Evolutionary conservation across 192 early-diverging fungal genomes (phyloP), one percentile per base, ranked within the genome.

Genomic region (Mortierella alpina): DNA sequence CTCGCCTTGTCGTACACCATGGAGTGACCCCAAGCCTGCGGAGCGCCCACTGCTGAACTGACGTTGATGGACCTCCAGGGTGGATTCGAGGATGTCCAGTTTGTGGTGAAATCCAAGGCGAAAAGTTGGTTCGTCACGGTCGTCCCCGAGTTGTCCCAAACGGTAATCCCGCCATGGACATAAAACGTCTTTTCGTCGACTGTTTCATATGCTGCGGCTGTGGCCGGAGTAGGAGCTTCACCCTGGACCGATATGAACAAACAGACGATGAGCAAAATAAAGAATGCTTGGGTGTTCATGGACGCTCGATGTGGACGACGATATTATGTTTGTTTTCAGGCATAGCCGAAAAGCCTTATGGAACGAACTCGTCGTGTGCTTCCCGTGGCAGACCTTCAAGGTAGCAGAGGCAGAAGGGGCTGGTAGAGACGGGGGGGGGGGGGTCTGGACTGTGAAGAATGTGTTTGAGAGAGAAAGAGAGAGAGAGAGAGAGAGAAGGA

Each of bases 171-270:
- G 39, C 58, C 58, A 42, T 59, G 58, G 14, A 59, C 42, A 6
- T 59, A 59, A 41, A 59, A n/a, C 5, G 58, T 59, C 39, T 59
- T 41, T 59, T 59, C 58, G 15, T 41, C 40, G 58, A 59, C 58
- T 3, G 58, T 59, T n/a, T 31, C 6, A 11, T 59, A 59, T 11
- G 58, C 58, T 41, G 31, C 1, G 31, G 31, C 31, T 31, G 31
- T 31, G 31, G 31, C 31, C 31, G 31, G 31, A 31, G 31, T 31
- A 31, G 31, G 31, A 31, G 31, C 31, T 31, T 31, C 31, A 31
- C 31, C 31, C 3, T 31, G 31, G 31, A 31, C 31, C 3, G 31
- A 31, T 31, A 31, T 31, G 31, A 31, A 31, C 31, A 31, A 31
- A 31, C 31, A 31, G 31, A 3, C 31, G 31, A 31, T 31, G 31